phyloP scores from a whole-genome alignment of 2,329 filamentous ascomycete genomes.

The Colletotrichum simmondsii region DNA sequence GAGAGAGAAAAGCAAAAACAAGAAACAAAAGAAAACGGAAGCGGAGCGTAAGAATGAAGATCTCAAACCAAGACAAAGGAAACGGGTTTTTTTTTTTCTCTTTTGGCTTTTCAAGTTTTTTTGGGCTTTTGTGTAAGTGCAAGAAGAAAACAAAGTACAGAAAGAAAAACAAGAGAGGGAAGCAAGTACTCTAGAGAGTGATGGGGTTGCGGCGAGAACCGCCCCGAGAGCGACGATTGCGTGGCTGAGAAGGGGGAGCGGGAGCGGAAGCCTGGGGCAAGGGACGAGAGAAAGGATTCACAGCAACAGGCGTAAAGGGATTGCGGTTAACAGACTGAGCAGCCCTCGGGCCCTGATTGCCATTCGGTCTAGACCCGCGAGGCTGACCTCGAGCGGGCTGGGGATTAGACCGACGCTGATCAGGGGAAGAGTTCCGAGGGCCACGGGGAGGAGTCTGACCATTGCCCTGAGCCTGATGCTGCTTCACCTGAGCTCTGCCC shows the following conservation, averaged over 20 bases:
- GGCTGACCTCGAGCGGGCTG: background rate
- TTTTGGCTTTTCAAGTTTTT: constrained; percentile 2
- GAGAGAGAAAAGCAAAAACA: background rate
- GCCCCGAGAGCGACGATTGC: background rate
- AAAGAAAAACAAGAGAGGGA: background rate
- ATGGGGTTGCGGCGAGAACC: background rate
- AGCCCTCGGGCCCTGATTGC: background rate
- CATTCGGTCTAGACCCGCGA: background rate
- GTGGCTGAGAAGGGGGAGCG: too few relatives aligned
- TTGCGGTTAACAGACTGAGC: background rate
- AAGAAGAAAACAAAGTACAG: background rate
- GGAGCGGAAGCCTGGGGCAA: background rate
- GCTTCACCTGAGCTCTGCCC: background rate
- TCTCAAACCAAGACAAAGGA: background rate
- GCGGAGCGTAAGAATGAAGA: too few relatives aligned
- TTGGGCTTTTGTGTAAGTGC: background rate
- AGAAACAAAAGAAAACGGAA: background rate
- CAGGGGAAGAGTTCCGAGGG: background rate
- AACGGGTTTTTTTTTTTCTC: background rate
- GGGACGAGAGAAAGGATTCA: background rate
- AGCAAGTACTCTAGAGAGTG: too few relatives aligned
- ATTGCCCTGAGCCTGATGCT: background rate
- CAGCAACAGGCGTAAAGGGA: background rate
- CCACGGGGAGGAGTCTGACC: background rate
- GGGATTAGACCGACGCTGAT: background rate